Percentiles rank a stretch among this genome's conserved stretches.
Conservation (phyloP, 108 stramenopile species). For the Nitzschia sp. region DNA sequence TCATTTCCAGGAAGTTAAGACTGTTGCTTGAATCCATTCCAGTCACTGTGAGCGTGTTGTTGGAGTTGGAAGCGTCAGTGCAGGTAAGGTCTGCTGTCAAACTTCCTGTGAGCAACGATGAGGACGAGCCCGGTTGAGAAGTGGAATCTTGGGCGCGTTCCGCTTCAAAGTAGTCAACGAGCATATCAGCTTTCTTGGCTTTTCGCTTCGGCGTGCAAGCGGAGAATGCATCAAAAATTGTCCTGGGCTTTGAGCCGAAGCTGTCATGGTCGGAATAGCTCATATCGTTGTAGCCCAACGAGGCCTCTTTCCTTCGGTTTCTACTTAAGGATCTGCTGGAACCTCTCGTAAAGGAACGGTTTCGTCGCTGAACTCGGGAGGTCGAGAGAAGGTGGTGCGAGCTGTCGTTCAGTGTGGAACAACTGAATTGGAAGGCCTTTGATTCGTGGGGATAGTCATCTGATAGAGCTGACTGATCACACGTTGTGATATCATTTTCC, state of each 20-base stretch:
- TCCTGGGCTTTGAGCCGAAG: neutral
- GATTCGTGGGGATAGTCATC: conserved; percentile 6
- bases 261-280: neutral
- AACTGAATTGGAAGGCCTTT: neutral
- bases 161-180: neutral
- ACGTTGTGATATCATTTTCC: neutral
- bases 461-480: neutral
- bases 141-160: neutral
- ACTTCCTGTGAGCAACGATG: neutral
- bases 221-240: neutral
- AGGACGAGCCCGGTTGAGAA: neutral
- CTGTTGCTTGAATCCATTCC: neutral
- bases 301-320: neutral
- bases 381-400: neutral
- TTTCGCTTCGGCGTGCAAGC: neutral
- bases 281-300: neutral
- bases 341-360: neutral
- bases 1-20: neutral
- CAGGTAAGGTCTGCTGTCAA: neutral
- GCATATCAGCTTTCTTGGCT: neutral
- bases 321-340: neutral
- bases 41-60: neutral
- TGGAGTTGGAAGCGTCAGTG: neutral
- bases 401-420: neutral
- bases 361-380: neutral